Evolutionary conservation across 306 rosid species (phyloP), one percentile per base, ranked within the genome.

Genomic region (Nissolia schottii): DNA sequence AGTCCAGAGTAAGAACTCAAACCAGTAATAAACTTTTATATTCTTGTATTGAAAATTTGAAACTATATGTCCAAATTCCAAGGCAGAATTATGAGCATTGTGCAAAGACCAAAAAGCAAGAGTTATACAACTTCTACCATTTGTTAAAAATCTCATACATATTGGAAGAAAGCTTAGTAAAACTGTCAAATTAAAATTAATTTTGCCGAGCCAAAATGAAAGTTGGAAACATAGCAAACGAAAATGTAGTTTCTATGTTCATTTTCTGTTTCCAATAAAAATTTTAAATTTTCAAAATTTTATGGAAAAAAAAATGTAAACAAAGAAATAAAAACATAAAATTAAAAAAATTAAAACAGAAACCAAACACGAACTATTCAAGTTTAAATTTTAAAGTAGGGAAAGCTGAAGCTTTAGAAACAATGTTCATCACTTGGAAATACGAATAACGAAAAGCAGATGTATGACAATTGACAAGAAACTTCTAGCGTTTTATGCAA

Each of bases 401-500:
- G 19, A 67, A 67, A 59, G 45, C 66, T 49, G 3, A 29, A 50
- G 19, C 23, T 32, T 18, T 45, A 79, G 67, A 19, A 64, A 8
- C 29, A 22, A 53, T 3, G 61, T 51, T 22, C 31, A 9, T 43
- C 22, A 63, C 54, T 59, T 4, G 6, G 67, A 73, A 20, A 16
- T 7, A 9, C 46, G 24, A 43, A 54, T 22, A 25, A 32, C 55
- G 55, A 25, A 64, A n/a, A 18, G 45, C 45, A 14, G 13, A 19
- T 20, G 63, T 49, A 38, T n/a, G 38, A 61, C 54, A 77, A 50
- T 38, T n/a, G 38, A 61, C 54, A 77, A 50, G 75, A 70, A 62
- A 49, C 41, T 53, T 64, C 20, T 13, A 34, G 13, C 48, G 29
- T 75, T 34, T 70, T 53, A 32, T 62, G 57, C 67, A 53, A 45